Conservation (phyloP, 1,139 yeast species). For the Kodamaea sp. region DNA sequence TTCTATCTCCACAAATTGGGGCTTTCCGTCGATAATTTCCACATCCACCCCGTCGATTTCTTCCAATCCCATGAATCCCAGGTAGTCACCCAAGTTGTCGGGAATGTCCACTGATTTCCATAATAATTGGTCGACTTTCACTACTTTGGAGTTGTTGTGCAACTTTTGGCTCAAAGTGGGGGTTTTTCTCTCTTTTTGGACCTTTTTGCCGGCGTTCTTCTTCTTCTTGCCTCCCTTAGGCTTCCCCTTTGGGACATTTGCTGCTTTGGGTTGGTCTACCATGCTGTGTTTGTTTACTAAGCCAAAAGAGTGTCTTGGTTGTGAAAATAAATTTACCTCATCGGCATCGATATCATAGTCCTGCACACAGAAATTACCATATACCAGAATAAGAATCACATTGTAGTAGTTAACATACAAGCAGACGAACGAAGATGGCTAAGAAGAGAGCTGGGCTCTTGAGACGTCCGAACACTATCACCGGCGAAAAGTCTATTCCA, state of each 20-base stretch:
- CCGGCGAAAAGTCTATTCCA: conserved; percentile 21
- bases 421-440: not conserved
- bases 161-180: conserved; percentile 36
- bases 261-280: conserved; percentile 1
- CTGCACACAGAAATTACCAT: conserved; percentile 9
- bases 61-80: conserved; percentile 89
- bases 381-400: no score
- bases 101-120: conserved; percentile 89
- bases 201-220: conserved; percentile 9
- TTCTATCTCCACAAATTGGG: conserved; percentile 55
- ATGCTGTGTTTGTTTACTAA: no score
- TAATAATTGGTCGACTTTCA: conserved; percentile 51
- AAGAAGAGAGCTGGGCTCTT: conserved; percentile 11
- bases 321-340: conserved; percentile 8
- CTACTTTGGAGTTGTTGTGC: conserved; percentile 40
- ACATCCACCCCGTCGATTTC: conserved; percentile 94
- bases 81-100: conserved; percentile 81
- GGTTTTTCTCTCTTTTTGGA: conserved; percentile 16
- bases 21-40: conserved; percentile 62
- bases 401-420: no score
- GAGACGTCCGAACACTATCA: conserved; percentile 13
- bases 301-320: no score
- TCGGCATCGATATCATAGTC: conserved; percentile 1
- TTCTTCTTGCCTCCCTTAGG: conserved; percentile 2
- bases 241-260: not conserved